Conservation (phyloP, 1,284 basidiomycete genomes). For the Leucoagaricus sp. region DNA sequence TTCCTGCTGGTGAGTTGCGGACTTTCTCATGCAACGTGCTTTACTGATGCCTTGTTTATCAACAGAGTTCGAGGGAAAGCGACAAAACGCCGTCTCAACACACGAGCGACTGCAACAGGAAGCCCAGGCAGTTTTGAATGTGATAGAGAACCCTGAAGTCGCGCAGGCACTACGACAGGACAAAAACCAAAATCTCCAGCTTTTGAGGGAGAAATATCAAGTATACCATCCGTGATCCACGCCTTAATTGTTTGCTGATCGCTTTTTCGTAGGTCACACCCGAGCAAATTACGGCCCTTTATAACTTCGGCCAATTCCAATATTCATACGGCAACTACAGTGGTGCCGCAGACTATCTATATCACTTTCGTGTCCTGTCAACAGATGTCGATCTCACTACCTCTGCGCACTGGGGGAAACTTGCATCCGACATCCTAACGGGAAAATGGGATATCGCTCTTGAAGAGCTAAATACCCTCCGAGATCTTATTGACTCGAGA, state of each 20-base stretch:
- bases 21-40: background rate
- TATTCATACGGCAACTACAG: slow-evolving; percentile 97
- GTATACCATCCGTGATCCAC: slow-evolving; percentile 47
- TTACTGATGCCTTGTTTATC: background rate
- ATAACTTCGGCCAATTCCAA: slow-evolving; percentile 98
- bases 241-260: slow-evolving; percentile 1
- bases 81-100: slow-evolving; percentile 80
- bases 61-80: slow-evolving; percentile 80
- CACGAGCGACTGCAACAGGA: slow-evolving; percentile 86
- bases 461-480: slow-evolving; percentile 91
- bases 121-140: slow-evolving; percentile 90
- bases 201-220: slow-evolving; percentile 92
- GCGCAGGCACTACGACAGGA: slow-evolving; percentile 90
- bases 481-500: slow-evolving; percentile 88
- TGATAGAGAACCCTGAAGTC: slow-evolving; percentile 96
- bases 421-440: slow-evolving; percentile 93
- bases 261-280: slow-evolving; percentile 69
- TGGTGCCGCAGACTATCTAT: slow-evolving; percentile 93
- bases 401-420: slow-evolving; percentile 98
- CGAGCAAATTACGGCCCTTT: slow-evolving; percentile 94
- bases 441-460: slow-evolving; percentile 95
- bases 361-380: slow-evolving; percentile 98
- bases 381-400: slow-evolving; percentile 91
- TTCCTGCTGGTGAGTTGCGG: slow-evolving; percentile 58
- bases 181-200: slow-evolving; percentile 94